Percentiles rank a stretch among this genome's conserved stretches.
These are phyloP conservation scores for Grosmannia huntii DNA, from an alignment of 2,329 filamentous ascomycete genomes.

Conservation along the genomic window DNA sequence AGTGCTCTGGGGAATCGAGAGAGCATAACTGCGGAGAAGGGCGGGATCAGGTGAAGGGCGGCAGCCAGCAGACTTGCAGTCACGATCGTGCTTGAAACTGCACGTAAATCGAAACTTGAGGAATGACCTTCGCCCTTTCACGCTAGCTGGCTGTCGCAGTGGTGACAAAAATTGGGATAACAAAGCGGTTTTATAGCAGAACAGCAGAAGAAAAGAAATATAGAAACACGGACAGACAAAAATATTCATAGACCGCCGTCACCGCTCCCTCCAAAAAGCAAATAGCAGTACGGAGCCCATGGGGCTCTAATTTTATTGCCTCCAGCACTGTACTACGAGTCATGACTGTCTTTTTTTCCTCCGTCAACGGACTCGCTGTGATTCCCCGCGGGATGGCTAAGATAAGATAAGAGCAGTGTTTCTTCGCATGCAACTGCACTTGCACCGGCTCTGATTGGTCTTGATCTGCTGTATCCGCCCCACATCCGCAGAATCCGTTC, in stretches of 20 bases:
- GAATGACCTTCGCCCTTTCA: not conserved
- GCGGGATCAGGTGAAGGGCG: not conserved
- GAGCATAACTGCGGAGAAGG: slow-evolving; percentile 1
- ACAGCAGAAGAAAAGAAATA: not conserved
- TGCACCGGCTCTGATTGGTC: not conserved
- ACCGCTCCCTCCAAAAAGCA: not conserved
- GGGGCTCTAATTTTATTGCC: not conserved
- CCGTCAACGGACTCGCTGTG: not conserved
- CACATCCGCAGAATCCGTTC: not conserved
- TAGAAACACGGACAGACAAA: not conserved
- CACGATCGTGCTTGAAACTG: not conserved
- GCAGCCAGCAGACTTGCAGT: not conserved
- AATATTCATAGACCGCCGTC: not conserved
- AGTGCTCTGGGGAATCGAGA: slow-evolving; percentile 1
- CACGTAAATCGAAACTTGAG: not conserved
- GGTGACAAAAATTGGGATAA: not conserved
- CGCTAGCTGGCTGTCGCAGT: not conserved
- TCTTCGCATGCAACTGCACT: not conserved
- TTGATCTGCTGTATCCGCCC: not conserved
- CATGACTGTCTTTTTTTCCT: not conserved
- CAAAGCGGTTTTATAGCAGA: too few species aligned
- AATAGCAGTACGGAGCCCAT: not conserved
- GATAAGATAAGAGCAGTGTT: slow-evolving; percentile 4
- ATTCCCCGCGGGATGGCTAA: not conserved
- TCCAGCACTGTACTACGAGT: not conserved